Evolutionary conservation across 768 basidiomycete genomes (phyloP), one percentile per base, ranked within the genome.

Genomic region (Candolleomyces aberdarensis): DNA sequence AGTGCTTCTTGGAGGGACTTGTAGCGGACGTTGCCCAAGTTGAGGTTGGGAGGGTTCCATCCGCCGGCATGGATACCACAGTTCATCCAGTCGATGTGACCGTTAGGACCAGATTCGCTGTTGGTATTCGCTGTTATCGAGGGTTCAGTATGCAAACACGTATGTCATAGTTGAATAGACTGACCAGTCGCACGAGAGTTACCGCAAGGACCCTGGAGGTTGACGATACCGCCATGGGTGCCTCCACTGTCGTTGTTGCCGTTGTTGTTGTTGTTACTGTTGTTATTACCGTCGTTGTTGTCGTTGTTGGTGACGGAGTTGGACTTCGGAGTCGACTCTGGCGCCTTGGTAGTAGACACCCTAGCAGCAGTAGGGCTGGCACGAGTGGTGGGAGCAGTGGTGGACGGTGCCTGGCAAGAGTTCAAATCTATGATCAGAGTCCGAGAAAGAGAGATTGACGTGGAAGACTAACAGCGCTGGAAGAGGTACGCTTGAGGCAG

Each of bases 61-160:
- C 88, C 89, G 22, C 85, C 87, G 39, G 69, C 69, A 36, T 80
- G 76, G 58, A 94, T 71, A 47, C 91, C 92, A 67, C 92, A 94
- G 75, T 91, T 92, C 65, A 94, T 71, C 83, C 87, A 94, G 57
- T 84, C 77, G 52, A 90, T 85, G 67, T 78, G 71, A n/a, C 89
- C 88, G 67, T 91, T 91, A 17, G 88, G 88, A 17, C 90, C 90
- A 44, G 75, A 73, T 26, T 76, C 72, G 7, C 71, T 66, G 4
- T 83, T 85, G 62, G 80, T 74, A 44, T 83, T 60, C 66, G 66
- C 87, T 89, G 67, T 48, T 57, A 57, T 56, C 52, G 31, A 55
- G 57, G 56, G 36, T 11, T 36, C 5, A 36, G 14, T 31, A n/a
- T 15, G 40, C 36, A 58, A 32, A 54, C 1, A 32, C 56, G 32